Percentiles rank a stretch among this genome's conserved stretches.
Evolutionary conservation across 1,284 basidiomycete genomes (phyloP).

Genomic region (Hemileia vastatrix): DNA sequence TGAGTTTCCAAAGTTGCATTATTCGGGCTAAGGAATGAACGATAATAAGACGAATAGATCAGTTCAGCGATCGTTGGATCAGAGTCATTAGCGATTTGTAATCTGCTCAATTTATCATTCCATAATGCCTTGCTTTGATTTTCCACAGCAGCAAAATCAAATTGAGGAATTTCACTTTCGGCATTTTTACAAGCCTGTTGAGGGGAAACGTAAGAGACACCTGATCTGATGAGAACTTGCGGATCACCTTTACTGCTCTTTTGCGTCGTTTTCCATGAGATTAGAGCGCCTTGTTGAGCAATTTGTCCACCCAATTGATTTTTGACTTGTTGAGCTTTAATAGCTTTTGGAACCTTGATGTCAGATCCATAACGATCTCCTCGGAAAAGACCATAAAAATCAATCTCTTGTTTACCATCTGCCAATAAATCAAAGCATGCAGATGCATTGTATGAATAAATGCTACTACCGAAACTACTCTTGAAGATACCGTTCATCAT

Average conservation of each 20-base stretch:
- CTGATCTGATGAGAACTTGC: conserved; percentile 50
- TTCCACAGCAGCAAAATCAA: too few species aligned
- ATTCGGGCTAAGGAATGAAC: conserved; percentile 39
- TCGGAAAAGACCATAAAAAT: conserved; percentile 30
- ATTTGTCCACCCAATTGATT: conserved; percentile 24
- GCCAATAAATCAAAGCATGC: conserved; percentile 33
- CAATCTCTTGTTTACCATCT: conserved; percentile 30
- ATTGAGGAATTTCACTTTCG: conserved; percentile 55
- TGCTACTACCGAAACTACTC: background rate
- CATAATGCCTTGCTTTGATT: conserved; percentile 50
- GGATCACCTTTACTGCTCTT: too few species aligned
- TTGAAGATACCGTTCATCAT: conserved; percentile 18
- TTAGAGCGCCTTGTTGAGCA: conserved; percentile 32
- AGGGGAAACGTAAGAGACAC: conserved; percentile 55
- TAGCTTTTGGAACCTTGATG: conserved; percentile 26
- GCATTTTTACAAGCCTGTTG: conserved; percentile 56
- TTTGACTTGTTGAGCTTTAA: conserved; percentile 27
- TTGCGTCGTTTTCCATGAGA: too few species aligned
- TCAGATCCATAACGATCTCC: conserved; percentile 33
- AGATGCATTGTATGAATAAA: conserved; percentile 21
- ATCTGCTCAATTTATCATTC: conserved; percentile 53
- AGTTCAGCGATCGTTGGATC: conserved; percentile 25
- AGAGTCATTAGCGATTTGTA: conserved; percentile 50
- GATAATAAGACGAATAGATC: conserved; percentile 31
- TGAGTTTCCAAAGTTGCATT: conserved; percentile 30